A percentile compares a stretch with the other conserved stretches of the same genome.
These are phyloP conservation scores for Chondrostereum purpureum DNA, from an alignment of 1,284 basidiomycete species.

Conservation along the genomic window DNA sequence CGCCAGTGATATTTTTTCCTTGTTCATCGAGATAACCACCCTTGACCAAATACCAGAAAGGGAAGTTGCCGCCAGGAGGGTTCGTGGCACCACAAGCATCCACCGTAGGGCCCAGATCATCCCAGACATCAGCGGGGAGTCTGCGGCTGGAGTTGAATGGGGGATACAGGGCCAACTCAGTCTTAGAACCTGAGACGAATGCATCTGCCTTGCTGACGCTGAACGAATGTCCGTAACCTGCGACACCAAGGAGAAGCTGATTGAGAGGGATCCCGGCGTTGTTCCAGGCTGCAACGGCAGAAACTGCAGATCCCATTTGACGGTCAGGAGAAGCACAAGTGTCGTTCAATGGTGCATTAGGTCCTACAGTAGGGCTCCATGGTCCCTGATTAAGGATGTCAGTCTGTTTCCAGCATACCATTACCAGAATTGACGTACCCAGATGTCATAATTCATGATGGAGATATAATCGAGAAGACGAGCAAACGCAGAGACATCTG, in stretches of 20 bases:
- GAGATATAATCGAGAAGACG: constrained; percentile 68
- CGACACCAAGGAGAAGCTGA: constrained; percentile 18
- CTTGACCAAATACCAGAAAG: constrained; percentile 43
- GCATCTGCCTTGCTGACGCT: not conserved
- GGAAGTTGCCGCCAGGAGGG: constrained; percentile 31
- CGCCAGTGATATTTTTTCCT: constrained; percentile 35
- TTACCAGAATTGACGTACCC: not conserved
- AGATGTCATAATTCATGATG: constrained; percentile 16
- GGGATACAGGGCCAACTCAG: not conserved
- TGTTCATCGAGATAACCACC: constrained; percentile 36
- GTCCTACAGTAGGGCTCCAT: constrained; percentile 17
- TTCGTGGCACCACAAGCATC: constrained; percentile 10
- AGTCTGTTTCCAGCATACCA: too few relatives aligned
- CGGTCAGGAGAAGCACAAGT: constrained; percentile 55
- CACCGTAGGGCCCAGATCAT: constrained; percentile 60
- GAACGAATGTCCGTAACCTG: constrained; percentile 4
- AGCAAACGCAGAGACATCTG: constrained; percentile 66
- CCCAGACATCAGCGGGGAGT: constrained; percentile 39
- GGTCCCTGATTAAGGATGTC: too few relatives aligned
- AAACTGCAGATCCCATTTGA: constrained; percentile 68
- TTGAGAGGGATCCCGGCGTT: constrained; percentile 39
- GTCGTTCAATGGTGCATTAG: constrained; percentile 81
- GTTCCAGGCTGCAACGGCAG: constrained; percentile 69
- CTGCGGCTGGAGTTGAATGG: not conserved
- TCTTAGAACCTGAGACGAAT: not conserved